Evolutionary conservation across 768 basidiomycete species (phyloP), one percentile per base, ranked within the genome.

Genomic region (Leccinum variicolor): DNA sequence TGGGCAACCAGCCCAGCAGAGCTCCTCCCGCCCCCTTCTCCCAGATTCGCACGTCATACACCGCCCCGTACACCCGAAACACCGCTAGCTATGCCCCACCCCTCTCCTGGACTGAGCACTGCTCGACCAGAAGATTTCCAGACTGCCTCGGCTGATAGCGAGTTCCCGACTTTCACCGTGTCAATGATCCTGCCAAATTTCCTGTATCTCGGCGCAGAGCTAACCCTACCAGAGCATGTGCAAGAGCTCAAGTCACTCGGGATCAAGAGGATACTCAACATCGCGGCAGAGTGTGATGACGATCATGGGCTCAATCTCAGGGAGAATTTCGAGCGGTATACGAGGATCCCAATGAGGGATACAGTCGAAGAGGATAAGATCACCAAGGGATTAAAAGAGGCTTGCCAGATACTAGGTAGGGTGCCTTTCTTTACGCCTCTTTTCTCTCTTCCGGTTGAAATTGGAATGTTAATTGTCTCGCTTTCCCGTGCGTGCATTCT

Each of bases 321-420:
- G 49, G 79, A 84, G 54, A 77, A 78, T 11, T 97, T 98, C 69
- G 92, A 94, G 61, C 83, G 83, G 63, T 98, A 98, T 70, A 75
- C 83, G 48, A 88, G 85, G 65, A 89, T 98, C 43, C 90, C 94
- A 8, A 95, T 98, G 92, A 79, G 93, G 61, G 95, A 98, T 75
- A 94, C 87, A 3, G 92, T 98, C 14, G 95, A 98, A 70, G 96
- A 98, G 74, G 90, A 92, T 59, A 89, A 90, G 53, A 90, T 98
- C 39, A 81, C 84, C 5, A 80, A 78, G 52, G 91, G 92, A 9
- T 84, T 98, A 46, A 80, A 85, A 50, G 90, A 94, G 65, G 92
- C 88, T 46, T 97, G 94, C 69, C 82, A 90, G 46, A 85, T 90
- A 54, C 79, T 97, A 52, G 94, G 94, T 96, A 71, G 71, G 90